Percentiles rank a stretch among this genome's conserved stretches.
Conservation (phyloP, 2,329 filamentous ascomycete species). For the Cercospora sp. region DNA sequence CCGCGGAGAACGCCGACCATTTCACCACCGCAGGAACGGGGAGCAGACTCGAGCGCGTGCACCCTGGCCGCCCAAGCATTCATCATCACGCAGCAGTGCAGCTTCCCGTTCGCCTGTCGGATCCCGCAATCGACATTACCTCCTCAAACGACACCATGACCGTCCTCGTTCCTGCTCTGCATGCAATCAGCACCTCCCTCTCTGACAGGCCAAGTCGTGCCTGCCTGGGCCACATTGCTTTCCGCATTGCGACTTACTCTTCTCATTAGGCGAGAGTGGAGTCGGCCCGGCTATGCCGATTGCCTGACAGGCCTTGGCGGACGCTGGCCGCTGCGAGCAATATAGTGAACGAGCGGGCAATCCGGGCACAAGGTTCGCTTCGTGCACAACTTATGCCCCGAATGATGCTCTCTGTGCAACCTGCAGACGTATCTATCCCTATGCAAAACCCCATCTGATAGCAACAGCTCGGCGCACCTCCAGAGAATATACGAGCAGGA, state of each 20-base stretch:
- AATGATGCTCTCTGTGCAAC: background rate
- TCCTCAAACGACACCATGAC: background rate
- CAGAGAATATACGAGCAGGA: background rate
- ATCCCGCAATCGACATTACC: background rate
- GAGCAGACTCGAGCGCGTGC: background rate
- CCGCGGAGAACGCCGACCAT: background rate
- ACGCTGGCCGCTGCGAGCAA: background rate
- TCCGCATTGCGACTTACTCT: background rate
- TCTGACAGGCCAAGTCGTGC: background rate
- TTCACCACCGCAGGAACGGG: background rate
- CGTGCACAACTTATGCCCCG: background rate
- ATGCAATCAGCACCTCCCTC: background rate
- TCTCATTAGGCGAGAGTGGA: background rate
- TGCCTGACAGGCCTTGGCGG: background rate
- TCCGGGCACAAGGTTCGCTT: background rate
- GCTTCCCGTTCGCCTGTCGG: slow-evolving; percentile 5
- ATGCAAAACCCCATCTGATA: background rate
- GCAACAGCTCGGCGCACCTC: background rate
- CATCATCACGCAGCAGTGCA: background rate
- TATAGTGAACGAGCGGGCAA: background rate
- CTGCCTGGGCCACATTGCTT: background rate
- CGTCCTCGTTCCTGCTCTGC: background rate
- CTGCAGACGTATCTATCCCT: background rate
- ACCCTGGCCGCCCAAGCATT: background rate
- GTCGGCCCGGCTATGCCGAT: slow-evolving; percentile 1